Evolutionary conservation across 2,329 filamentous ascomycete species (phyloP).

Genomic region (Scorias spongiosa): DNA sequence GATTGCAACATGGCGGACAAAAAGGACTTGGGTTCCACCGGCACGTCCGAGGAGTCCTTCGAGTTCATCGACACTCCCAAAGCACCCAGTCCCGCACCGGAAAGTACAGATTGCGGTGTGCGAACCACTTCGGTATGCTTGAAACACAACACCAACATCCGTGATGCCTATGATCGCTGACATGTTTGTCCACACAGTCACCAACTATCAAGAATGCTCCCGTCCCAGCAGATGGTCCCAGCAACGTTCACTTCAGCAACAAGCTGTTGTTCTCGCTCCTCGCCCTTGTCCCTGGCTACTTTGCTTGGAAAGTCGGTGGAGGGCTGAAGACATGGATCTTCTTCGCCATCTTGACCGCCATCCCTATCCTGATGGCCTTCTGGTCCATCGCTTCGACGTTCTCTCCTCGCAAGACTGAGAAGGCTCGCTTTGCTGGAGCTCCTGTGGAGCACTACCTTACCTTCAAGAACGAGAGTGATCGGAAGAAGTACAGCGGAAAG

Average conservation of each 20-base stretch:
- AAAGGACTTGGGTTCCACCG: not conserved
- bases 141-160: constrained; percentile 4
- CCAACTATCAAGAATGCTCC: constrained; percentile 87
- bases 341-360: constrained; percentile 60
- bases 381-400: constrained; percentile 69
- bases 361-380: constrained; percentile 68
- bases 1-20: not conserved
- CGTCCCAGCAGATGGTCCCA: constrained; percentile 74
- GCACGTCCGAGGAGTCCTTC: constrained; percentile 38
- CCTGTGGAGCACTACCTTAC: constrained; percentile 82
- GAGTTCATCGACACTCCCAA: constrained; percentile 52
- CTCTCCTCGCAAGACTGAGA: constrained; percentile 83
- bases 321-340: constrained; percentile 79
- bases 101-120: constrained; percentile 43
- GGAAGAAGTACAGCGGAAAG: constrained; percentile 55
- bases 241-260: constrained; percentile 80
- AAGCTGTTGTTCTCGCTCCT: constrained; percentile 56
- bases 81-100: constrained; percentile 35
- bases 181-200: constrained; percentile 39
- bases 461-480: constrained; percentile 51
- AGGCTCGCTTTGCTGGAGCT: constrained; percentile 70
- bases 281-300: constrained; percentile 56
- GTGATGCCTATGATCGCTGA: constrained; percentile 6
- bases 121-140: constrained; percentile 42
- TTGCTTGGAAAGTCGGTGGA: constrained; percentile 70